A percentile compares a stretch with the other conserved stretches of the same genome.
Evolutionary conservation across 495 filamentous ascomycete species (phyloP).

Genomic region (Tuber magnatum): DNA sequence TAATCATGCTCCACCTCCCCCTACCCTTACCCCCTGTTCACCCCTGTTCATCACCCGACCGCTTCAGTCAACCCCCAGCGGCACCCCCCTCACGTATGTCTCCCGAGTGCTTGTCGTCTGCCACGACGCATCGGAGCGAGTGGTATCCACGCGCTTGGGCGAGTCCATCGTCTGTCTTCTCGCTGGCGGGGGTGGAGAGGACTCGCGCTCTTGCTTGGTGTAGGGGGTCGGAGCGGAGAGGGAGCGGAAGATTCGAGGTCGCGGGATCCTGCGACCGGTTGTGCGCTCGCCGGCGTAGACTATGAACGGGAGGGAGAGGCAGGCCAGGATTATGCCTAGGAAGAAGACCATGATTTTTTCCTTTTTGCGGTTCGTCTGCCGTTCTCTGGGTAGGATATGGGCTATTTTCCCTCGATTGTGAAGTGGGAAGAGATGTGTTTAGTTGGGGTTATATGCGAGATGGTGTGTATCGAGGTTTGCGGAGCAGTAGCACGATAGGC

Average conservation of each 20-base stretch:
- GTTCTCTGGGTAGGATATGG: not conserved
- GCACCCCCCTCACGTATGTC: constrained; percentile 34
- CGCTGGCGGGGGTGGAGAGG: not conserved
- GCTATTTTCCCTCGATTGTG: not conserved
- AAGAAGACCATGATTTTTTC: constrained; percentile 25
- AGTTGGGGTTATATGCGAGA: not conserved
- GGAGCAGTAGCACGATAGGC: not conserved
- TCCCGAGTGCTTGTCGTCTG: constrained; percentile 30
- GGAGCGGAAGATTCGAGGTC: constrained; percentile 26
- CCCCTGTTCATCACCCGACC: not conserved
- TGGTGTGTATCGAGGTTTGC: not conserved
- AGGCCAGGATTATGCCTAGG: constrained; percentile 35
- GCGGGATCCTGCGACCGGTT: constrained; percentile 25
- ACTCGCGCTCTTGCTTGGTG: constrained; percentile 5
- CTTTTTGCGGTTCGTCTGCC: not conserved
- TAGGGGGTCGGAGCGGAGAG: constrained; percentile 13
- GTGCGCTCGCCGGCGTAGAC: constrained; percentile 36
- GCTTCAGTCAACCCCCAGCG: constrained; percentile 22
- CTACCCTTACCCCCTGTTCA: not conserved
- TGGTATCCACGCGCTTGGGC: constrained; percentile 17
- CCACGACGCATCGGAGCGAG: constrained; percentile 29
- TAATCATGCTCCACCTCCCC: not conserved
- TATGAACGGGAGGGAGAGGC: constrained; percentile 32
- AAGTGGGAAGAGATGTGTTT: not conserved
- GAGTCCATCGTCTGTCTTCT: constrained; percentile 19